phyloP scores from a whole-genome alignment of 192 early-diverging fungal species.

The Coemansia asiatica region DNA sequence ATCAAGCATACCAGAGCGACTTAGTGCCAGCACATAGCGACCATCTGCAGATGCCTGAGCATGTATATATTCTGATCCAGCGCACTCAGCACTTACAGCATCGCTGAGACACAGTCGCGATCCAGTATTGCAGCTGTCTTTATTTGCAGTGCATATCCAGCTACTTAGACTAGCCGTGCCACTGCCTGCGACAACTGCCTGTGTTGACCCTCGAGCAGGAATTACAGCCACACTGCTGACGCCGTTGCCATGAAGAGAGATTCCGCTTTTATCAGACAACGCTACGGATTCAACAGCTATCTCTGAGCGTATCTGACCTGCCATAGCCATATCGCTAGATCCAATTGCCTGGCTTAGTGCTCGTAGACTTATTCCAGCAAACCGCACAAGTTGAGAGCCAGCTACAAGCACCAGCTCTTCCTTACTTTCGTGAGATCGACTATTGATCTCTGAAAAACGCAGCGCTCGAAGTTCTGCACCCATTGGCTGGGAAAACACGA shows the following conservation, averaged over 20 bases:
- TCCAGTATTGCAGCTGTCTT: not conserved
- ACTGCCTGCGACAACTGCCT: constrained; percentile 25
- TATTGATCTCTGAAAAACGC: constrained; percentile 13
- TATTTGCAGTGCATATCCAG: constrained; percentile 19
- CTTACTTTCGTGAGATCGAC: not conserved
- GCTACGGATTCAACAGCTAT: constrained; percentile 28
- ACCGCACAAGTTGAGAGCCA: constrained; percentile 29
- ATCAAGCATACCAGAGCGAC: constrained; percentile 24
- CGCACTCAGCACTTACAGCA: constrained; percentile 21
- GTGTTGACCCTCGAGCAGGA: constrained; percentile 10
- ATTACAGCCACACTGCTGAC: constrained; percentile 27
- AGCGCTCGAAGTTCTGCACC: constrained; percentile 12
- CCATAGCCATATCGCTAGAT: constrained; percentile 27
- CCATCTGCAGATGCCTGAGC: constrained; percentile 25
- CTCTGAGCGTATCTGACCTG: constrained; percentile 13
- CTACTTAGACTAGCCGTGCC: constrained; percentile 36
- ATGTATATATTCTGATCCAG: constrained; percentile 25
- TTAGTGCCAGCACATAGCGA: constrained; percentile 36
- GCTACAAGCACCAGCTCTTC: constrained; percentile 41
- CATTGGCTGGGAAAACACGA: constrained; percentile 29
- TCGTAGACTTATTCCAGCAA: constrained; percentile 23
- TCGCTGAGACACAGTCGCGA: constrained; percentile 22
- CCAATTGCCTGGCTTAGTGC: constrained; percentile 32
- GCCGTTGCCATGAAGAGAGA: constrained; percentile 11
- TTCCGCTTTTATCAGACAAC: not conserved